Evolutionary conservation across 2,329 filamentous ascomycete genomes (phyloP), one percentile per base, ranked within the genome.

Genomic region (Monosporascus sp.): DNA sequence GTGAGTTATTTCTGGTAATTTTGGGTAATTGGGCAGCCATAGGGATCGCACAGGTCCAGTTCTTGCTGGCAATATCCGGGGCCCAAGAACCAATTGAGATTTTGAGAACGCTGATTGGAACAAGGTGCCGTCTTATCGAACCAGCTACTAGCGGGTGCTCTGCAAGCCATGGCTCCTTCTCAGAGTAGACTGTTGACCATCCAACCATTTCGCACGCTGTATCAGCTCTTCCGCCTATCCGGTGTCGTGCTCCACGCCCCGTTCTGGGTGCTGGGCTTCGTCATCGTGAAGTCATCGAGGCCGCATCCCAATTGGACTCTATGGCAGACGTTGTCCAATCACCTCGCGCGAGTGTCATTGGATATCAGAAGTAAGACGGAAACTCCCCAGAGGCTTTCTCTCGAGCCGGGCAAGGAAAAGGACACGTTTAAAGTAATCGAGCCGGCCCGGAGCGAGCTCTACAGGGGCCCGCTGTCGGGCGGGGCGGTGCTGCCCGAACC

Each of bases 391-490:
- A 48, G 54, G 38, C 57, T 60, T n/a, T 44, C 56, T 7, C 51
- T 63, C 8, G 49, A 62, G 47, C 53, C 56, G 8, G 58, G 55
- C 16, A 56, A 62, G 26, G 61, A 64, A 52, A 55, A 54, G 26
- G 57, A 59, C 14, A 51, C 53, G 17, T 63, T 58, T 48, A 54
- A 51, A 51, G 51, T 38, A 3, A 48, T 62, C 16, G 38, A 50
- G 40, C 61, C 65, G 7, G 58, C 57, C n/a, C 20, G 57, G 8
- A 37, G 52, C 31, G 48, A 56, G 3, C 3, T 58, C 20, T 67
- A 66, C 52, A 53, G 50, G 22, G 65, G 63, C 3, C 62, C 61
- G 1, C 52, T 67, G 27, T 53, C 51, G 26, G 55, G 52, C 40
- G 20, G 49, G 8, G 53, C 20, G 22, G 55, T 63, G 20, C 24